Conservation (phyloP, 192 early-diverging fungal species). For the Mortierella claussenii region DNA sequence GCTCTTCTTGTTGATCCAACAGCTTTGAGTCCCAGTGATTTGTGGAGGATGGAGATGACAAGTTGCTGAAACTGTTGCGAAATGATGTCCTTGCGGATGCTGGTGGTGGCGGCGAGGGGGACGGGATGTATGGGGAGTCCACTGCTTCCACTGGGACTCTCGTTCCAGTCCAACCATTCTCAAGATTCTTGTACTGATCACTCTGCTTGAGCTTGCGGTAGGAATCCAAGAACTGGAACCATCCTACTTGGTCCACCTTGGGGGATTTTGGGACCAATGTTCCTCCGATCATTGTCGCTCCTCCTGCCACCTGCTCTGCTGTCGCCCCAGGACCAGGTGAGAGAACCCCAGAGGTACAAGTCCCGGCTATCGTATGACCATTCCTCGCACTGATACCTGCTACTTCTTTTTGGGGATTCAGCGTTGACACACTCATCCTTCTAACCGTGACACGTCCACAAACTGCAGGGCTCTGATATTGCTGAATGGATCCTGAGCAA, state of each 20-base stretch:
- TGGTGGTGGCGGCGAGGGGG: background rate
- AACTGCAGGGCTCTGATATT: too few relatives aligned
- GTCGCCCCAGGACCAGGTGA: background rate
- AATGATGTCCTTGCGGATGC: background rate
- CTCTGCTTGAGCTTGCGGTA: background rate
- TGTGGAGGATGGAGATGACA: background rate
- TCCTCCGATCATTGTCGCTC: background rate
- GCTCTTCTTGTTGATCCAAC: background rate
- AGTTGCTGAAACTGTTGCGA: background rate
- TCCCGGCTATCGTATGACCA: too few relatives aligned
- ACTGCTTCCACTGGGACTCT: too few relatives aligned
- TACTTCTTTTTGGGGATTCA: too few relatives aligned
- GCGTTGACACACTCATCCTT: too few relatives aligned
- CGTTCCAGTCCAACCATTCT: too few relatives aligned
- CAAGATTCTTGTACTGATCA: background rate
- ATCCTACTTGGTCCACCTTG: conserved; percentile 3
- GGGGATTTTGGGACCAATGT: background rate
- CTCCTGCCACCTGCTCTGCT: background rate
- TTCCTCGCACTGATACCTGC: too few relatives aligned
- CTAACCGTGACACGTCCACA: too few relatives aligned
- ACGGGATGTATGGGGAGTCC: background rate
- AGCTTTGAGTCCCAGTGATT: background rate
- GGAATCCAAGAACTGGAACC: conserved; percentile 2
- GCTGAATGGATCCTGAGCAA: too few relatives aligned
- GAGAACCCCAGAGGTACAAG: background rate